Conservation (phyloP, 2,329 filamentous ascomycete genomes). For the Cladobotryum mycophilum region DNA sequence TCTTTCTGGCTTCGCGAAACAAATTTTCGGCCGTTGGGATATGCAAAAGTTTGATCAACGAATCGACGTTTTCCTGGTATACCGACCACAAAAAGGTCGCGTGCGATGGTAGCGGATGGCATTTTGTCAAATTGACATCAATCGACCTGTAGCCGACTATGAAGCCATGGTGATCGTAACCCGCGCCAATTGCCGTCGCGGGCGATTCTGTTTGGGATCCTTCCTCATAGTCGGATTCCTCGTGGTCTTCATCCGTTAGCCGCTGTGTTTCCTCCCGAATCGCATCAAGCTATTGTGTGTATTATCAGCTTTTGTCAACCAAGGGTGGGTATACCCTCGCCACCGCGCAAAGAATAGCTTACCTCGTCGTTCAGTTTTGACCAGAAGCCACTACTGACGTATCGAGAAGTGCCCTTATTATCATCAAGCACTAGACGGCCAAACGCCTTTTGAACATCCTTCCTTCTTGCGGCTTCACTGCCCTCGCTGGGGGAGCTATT, state of each 20-base stretch:
- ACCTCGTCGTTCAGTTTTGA: slow-evolving; percentile 70
- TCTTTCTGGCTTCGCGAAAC: slow-evolving; percentile 54
- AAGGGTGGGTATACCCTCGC: too few relatives aligned
- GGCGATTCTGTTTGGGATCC: slow-evolving; percentile 38
- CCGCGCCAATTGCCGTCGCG: slow-evolving; percentile 24
- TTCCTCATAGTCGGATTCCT: slow-evolving; percentile 56
- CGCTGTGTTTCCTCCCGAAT: slow-evolving; percentile 45
- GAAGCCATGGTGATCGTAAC: slow-evolving; percentile 60
- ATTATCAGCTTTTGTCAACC: neutral
- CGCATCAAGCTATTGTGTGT: slow-evolving; percentile 25
- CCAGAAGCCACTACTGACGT: slow-evolving; percentile 74
- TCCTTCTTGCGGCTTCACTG: slow-evolving; percentile 24
- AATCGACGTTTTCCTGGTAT: slow-evolving; percentile 69
- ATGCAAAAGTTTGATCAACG: slow-evolving; percentile 65
- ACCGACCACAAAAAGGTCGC: slow-evolving; percentile 63
- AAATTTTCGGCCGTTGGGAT: slow-evolving; percentile 58
- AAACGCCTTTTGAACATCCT: slow-evolving; percentile 42
- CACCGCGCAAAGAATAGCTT: slow-evolving; percentile 15
- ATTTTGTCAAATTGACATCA: slow-evolving; percentile 57
- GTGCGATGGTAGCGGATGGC: slow-evolving; percentile 61
- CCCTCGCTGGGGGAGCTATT: slow-evolving; percentile 26
- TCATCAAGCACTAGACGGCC: slow-evolving; percentile 66
- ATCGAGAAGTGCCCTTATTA: slow-evolving; percentile 59
- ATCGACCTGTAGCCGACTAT: slow-evolving; percentile 66
- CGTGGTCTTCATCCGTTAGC: slow-evolving; percentile 38